Evolutionary conservation across 2,329 filamentous ascomycete genomes (phyloP).

Genomic region (Tolypocladium tundrense): DNA sequence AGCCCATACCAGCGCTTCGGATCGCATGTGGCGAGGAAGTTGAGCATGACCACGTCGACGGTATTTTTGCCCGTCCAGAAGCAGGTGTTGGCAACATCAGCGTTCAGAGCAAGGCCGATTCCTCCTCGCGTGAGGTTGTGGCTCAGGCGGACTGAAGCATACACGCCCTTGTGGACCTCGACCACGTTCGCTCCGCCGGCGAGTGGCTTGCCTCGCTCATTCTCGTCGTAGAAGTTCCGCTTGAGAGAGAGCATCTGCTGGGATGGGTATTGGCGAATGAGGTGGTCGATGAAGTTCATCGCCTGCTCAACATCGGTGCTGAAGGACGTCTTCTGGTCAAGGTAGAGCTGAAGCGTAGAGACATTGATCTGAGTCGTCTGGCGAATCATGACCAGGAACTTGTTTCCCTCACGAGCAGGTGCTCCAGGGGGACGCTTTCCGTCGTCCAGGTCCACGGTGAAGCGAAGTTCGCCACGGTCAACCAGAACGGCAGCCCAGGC

Average conservation of each 20-base stretch:
- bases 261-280: conserved; percentile 71
- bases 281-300: conserved; percentile 85
- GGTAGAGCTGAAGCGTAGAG: conserved; percentile 53
- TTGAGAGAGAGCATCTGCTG: conserved; percentile 61
- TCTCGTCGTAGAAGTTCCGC: conserved; percentile 65
- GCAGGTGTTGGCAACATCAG: conserved; percentile 83
- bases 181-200: conserved; percentile 41
- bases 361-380: conserved; percentile 62
- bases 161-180: conserved; percentile 80
- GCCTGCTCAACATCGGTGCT: conserved; percentile 63
- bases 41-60: conserved; percentile 26
- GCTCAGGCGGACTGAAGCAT: conserved; percentile 71
- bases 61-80: conserved; percentile 56
- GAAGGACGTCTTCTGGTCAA: conserved; percentile 49
- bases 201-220: conserved; percentile 41
- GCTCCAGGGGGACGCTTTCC: conserved; percentile 38
- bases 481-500: conserved; percentile 55
- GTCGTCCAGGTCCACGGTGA: conserved; percentile 63
- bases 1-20: conserved; percentile 14
- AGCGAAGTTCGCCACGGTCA: conserved; percentile 37
- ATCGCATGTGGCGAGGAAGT: conserved; percentile 21
- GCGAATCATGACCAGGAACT: conserved; percentile 51
- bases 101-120: conserved; percentile 66
- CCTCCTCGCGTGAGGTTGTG: conserved; percentile 38
- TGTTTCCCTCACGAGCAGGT: conserved; percentile 28